phyloP scores from a whole-genome alignment of 1,284 basidiomycete species.

The Naganishia sp. region DNA sequence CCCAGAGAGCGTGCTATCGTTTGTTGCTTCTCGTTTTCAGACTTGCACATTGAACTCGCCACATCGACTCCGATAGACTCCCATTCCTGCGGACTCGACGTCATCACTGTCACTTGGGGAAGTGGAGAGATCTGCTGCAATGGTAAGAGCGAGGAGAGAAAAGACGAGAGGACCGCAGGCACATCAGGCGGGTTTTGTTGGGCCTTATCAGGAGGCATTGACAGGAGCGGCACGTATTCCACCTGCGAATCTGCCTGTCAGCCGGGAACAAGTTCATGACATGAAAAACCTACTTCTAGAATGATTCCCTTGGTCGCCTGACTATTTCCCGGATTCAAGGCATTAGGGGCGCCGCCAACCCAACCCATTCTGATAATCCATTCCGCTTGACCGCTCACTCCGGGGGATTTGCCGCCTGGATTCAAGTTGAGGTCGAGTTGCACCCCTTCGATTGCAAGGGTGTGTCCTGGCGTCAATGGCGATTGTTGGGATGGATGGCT shows the following conservation, averaged over 20 bases:
- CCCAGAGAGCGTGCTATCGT: not conserved
- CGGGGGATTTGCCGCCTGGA: slow-evolving; percentile 10
- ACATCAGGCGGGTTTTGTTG: slow-evolving; percentile 13
- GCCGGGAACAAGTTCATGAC: no score
- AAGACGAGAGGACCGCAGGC: slow-evolving; percentile 13
- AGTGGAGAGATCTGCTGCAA: slow-evolving; percentile 15
- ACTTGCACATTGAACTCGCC: slow-evolving; percentile 4
- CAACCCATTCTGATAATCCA: slow-evolving; percentile 23
- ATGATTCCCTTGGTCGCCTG: slow-evolving; percentile 19
- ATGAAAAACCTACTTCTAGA: slow-evolving; percentile 3
- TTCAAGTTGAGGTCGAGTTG: slow-evolving; percentile 24
- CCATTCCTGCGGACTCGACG: slow-evolving; percentile 20
- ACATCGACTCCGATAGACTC: slow-evolving; percentile 13
- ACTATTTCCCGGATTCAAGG: slow-evolving; percentile 2
- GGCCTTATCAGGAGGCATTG: slow-evolving; percentile 16
- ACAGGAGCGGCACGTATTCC: slow-evolving; percentile 15
- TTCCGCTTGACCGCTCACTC: slow-evolving; percentile 8
- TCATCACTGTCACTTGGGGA: slow-evolving; percentile 22
- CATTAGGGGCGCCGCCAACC: slow-evolving; percentile 20
- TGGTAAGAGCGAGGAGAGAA: slow-evolving; percentile 14
- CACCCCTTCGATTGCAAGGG: slow-evolving; percentile 11
- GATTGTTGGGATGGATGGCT: not conserved
- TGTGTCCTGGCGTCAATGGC: slow-evolving; percentile 19
- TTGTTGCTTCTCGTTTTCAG: not conserved
- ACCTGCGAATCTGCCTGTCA: not conserved